phyloP scores from a whole-genome alignment of 768 basidiomycete genomes.

The Galerina marginata region DNA sequence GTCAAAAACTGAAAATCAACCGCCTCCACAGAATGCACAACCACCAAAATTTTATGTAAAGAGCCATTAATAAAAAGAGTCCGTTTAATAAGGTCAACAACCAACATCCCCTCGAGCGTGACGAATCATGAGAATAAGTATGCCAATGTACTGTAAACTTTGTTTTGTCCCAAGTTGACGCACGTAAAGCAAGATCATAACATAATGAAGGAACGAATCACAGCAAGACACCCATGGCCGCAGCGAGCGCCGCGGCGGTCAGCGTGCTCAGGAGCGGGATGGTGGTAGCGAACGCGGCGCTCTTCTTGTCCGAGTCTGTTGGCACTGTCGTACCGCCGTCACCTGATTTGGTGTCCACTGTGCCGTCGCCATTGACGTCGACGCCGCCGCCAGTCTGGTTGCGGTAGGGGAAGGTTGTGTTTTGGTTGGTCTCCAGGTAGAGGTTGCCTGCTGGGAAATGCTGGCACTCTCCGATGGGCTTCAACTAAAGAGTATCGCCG shows the following conservation, averaged over 20 bases:
- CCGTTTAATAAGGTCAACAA: neutral
- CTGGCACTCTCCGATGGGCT: slow-evolving; percentile 81
- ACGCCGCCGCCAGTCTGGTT: slow-evolving; percentile 43
- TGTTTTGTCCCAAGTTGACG: too few species aligned
- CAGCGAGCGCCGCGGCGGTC: slow-evolving; percentile 16
- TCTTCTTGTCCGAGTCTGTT: slow-evolving; percentile 4
- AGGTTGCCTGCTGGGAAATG: slow-evolving; percentile 66
- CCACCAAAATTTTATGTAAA: neutral
- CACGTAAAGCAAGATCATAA: slow-evolving; percentile 9
- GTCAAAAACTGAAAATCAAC: too few species aligned
- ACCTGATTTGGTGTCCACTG: slow-evolving; percentile 36
- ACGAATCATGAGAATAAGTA: too few species aligned
- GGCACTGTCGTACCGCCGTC: slow-evolving; percentile 24
- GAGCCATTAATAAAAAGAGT: neutral
- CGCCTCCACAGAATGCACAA: too few species aligned
- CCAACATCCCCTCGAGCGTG: too few species aligned
- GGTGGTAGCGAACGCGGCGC: slow-evolving; percentile 13
- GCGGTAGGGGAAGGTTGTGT: slow-evolving; percentile 65
- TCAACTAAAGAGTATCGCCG: slow-evolving; percentile 44
- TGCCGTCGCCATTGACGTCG: slow-evolving; percentile 47
- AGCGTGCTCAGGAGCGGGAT: slow-evolving; percentile 21
- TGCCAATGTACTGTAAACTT: too few species aligned
- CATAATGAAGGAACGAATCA: slow-evolving; percentile 11
- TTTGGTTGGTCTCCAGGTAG: slow-evolving; percentile 84
- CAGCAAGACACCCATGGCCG: slow-evolving; percentile 18